Conservation (phyloP, 441 rosid genomes). For the Brassica balearica region DNA sequence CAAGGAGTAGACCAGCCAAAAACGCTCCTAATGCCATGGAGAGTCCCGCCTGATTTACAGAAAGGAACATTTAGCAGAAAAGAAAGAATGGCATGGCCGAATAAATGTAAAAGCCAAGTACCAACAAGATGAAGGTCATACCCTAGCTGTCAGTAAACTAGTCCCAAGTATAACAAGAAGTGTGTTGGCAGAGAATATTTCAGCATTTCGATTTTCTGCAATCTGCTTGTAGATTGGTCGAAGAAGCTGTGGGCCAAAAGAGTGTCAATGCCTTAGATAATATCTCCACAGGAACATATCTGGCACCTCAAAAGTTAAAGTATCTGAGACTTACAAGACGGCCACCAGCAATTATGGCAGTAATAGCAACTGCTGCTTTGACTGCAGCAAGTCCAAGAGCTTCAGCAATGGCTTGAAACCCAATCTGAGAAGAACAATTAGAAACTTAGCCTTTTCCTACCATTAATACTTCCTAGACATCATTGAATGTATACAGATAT, state of each 20-base stretch:
- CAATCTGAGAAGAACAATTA: constrained; percentile 69
- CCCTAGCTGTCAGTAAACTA: constrained; percentile 99
- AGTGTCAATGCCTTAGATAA: constrained; percentile 12
- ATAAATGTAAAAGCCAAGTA: constrained; percentile 20
- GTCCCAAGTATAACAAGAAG: constrained; percentile 98
- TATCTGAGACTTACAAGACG: constrained; percentile 72
- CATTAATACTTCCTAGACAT: constrained; percentile 22
- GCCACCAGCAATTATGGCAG: constrained; percentile 98
- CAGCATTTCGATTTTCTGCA: constrained; percentile 98
- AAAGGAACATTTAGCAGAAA: constrained; percentile 29
- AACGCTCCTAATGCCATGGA: constrained; percentile 99
- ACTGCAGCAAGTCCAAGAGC: constrained; percentile 99
- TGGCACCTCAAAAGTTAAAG: background rate
- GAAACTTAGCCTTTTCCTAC: constrained; percentile 30
- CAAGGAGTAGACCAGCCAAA: constrained; percentile 97
- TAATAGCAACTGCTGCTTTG: constrained; percentile 91
- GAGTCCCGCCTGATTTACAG: constrained; percentile 87
- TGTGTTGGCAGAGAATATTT: constrained; percentile 97
- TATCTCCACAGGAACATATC: constrained; percentile 21
- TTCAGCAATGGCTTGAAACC: constrained; percentile 96
- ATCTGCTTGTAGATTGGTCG: constrained; percentile 97
- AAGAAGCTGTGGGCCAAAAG: constrained; percentile 74
- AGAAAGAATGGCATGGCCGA: background rate
- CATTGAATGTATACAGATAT: constrained; percentile 12
- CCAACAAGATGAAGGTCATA: constrained; percentile 48